Evolutionary conservation across 169 alveolate genomes (phyloP), one percentile per base, ranked within the genome.

Genomic region (Plasmodium reichenowi): DNA sequence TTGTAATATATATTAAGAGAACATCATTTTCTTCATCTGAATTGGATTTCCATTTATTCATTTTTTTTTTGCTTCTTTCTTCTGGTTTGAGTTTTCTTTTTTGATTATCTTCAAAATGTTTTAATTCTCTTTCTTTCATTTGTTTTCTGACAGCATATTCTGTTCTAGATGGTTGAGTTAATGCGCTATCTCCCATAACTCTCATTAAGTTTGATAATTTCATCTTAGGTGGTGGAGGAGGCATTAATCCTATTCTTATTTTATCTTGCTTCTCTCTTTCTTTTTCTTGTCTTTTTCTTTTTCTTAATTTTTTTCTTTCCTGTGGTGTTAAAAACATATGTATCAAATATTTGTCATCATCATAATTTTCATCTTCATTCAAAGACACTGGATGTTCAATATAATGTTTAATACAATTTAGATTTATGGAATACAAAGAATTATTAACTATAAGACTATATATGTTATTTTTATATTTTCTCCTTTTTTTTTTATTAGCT

Each of bases 161-260:
- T 45, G 94, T 95, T 58, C 73, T 92, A 15, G 98, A 96, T 38
- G 98, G 98, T 43, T 96, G 96, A 32, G 98, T 95, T 29, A 95
- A 95, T 1, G 97, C 95, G 67, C 67, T 92, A 83, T 93, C 94
- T 32, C 95, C 95, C 13, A 94, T 88, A 12, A 96, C 97, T 32
- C 97, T 74, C 94, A 96, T 88, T 76, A 96, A 89, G 87, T 96
- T 96, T 59, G 98, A 94, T 62, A 96, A 91, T 74, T 96, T 96
- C 74, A 96, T 88, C 70, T 94, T 96, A 17, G 98, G 98, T 5
- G 97, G 97, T 2, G 97, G 98, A 15, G 98, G 98, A 10, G 98
- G 98, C 32, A 96, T 78, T 63, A 94, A 78, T 7, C 98, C 98
- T 74, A 96, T 94, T 60, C 97, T 86, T 32, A 96, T 96, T 72